Evolutionary conservation across 116 monocot genomes (phyloP), one percentile per base, ranked within the genome.

Genomic region (Thalassia testudinum): DNA sequence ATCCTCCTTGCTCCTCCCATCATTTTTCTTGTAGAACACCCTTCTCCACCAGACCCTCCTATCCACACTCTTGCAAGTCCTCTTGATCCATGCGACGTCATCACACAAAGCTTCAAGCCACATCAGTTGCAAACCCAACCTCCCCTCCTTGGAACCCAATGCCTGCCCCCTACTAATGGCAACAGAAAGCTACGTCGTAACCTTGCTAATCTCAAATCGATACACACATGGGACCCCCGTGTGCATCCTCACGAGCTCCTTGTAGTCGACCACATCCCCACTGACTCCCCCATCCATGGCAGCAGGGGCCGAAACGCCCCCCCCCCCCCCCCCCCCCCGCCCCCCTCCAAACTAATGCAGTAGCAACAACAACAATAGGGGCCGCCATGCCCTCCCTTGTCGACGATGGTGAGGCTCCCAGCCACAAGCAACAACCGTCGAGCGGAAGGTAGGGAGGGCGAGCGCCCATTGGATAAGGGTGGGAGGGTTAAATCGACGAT

Each of bases 21-120:
- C 69, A 50, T 64, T 45, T 37, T 65, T 72, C 66, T 70, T 68
- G 3, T 72, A 59, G 47, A 92, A 92, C 12, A 83, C 69, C 27
- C 92, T 69, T 17, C 84, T 72, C 87, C 87, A 93, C 93, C 93
- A 93, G 18, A 81, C 72, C 43, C 63, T 76, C 63, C 62, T 67
- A 52, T 88, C 79, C 18, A 81, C 24, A 1, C 15, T 21, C 49
- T 73, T 66, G 45, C 60, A 54, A 24, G 69, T 60, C 24, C 76
- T 64, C 71, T 67, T 72, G 74, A 95, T 61, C 95, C 95, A 95
- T 7, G 63, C 53, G 40, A 78, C 88, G 66, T 95, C 95, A 11
- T 77, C 71, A 13, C 71, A 78, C 25, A 95, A 69, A 24, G 85
- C 67, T 27, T 78, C 76, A 51, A 95, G 54, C 95, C 95, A 95